Base-by-base conservation (phyloP, 345 rosid genomes). In the Balakata baccata region DNA sequence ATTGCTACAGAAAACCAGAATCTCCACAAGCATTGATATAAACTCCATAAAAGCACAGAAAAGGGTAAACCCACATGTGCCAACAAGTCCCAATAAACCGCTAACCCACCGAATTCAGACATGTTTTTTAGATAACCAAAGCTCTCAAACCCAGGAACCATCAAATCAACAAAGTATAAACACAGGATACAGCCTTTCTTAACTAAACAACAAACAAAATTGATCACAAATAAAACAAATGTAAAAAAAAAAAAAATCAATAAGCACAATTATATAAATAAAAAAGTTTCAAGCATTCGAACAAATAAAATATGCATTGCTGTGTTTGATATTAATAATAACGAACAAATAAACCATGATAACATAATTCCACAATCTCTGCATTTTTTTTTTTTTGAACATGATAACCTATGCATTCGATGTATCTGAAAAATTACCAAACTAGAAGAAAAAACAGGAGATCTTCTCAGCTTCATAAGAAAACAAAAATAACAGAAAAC, bases 391-490 rank as follows among this genome's bases (percentile, higher is more conserved):
- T 29, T 29, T 29, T 29, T 29, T 29, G 34, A 29, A 29, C 34
- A 29, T 29, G 2, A 29, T 29, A 29, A 45, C 2, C 14, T 45
- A 25, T n/a, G 29, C 22, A 50, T 63, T 13, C 39, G 10, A 22
- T 16, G 60, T 9, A 13, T 5, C 5, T 37, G 37, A 13, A 14
- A 5, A 43, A 43, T 46, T 4, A 20, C 56, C 39, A 43, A 20
- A 57, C 13, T 0, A 59, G 11, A 39, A 71, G 49, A 63, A 66
- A 63, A 54, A 66, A 45, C 51, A 20, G 54, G 79, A 77, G 83
- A 84, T 81, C 85, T 50, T 75, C 54, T 8, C 18, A 13, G 64
- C 64, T 52, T 18, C 16, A 23, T 7, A 29, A 46, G 16, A 50
- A 12, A 66, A 50, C 38, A 45, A 65, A 29, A 0, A 65, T 37